These are phyloP conservation scores for Diutina neorugosa DNA, from an alignment of 1,139 yeast species.

Conservation along the genomic window DNA sequence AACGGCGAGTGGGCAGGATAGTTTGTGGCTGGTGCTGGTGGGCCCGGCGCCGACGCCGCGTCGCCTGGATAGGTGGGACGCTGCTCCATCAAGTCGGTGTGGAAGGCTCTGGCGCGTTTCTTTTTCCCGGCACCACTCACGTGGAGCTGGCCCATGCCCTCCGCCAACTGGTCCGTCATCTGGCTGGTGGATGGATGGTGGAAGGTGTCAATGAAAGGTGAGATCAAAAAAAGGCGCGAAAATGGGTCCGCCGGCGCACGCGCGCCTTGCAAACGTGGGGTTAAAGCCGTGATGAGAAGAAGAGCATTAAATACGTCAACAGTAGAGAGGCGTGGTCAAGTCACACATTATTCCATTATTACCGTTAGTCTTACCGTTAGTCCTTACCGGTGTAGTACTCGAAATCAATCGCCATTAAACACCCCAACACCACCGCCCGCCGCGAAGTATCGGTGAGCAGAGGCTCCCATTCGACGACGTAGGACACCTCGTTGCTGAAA, in stretches of 20 bases:
- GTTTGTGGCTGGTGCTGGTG: background rate
- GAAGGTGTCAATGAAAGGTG: background rate
- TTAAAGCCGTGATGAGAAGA: too few species aligned
- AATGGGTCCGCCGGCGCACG: background rate
- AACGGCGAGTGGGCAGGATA: background rate
- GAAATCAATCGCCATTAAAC: background rate
- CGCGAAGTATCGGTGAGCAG: background rate
- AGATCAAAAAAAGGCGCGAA: background rate
- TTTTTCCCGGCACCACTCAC: background rate
- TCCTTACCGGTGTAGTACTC: constrained; percentile 2
- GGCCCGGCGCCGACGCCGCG: background rate
- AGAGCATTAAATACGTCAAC: too few species aligned
- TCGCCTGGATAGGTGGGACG: constrained; percentile 2
- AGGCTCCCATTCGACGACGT: background rate
- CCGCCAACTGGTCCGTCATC: background rate
- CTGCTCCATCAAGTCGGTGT: constrained; percentile 1
- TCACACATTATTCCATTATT: too few species aligned
- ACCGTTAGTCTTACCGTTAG: background rate
- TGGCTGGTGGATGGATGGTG: background rate
- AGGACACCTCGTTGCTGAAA: background rate
- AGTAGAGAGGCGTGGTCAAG: too few species aligned
- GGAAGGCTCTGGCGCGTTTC: background rate
- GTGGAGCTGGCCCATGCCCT: background rate
- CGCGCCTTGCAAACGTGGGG: background rate
- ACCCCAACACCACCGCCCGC: constrained; percentile 1